phyloP scores from a whole-genome alignment of 805 yeast genomes.

The Lipomyces kockii region DNA sequence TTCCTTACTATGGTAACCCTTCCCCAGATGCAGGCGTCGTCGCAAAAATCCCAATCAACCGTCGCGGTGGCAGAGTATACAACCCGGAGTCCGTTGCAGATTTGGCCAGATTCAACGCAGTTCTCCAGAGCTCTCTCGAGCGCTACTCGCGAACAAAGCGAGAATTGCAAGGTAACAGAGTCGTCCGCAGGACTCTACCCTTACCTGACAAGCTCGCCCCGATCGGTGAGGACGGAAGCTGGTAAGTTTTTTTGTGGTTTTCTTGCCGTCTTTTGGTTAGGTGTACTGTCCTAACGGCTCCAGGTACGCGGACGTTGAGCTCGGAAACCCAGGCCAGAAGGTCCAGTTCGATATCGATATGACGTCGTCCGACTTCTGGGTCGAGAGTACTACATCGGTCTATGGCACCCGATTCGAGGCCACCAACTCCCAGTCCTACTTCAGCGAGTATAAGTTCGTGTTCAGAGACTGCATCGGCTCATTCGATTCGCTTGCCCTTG shows the following conservation, averaged over 20 bases:
- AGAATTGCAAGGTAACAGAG: conserved; percentile 36
- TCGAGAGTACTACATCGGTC: conserved; percentile 33
- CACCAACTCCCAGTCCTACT: conserved; percentile 31
- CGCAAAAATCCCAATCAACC: conserved; percentile 18
- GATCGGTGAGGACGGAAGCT: conserved; percentile 32
- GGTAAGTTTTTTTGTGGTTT: background rate
- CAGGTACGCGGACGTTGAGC: conserved; percentile 19
- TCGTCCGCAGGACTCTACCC: conserved; percentile 32
- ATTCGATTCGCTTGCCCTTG: conserved; percentile 22
- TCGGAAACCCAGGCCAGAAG: conserved; percentile 31
- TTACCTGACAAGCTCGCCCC: conserved; percentile 34
- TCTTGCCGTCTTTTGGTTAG: background rate
- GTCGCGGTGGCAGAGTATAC: conserved; percentile 35
- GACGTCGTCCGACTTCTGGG: conserved; percentile 37
- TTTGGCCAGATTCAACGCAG: conserved; percentile 21
- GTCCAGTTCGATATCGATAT: conserved; percentile 33
- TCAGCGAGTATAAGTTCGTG: conserved; percentile 28
- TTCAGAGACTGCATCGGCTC: conserved; percentile 35
- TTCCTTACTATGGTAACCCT: conserved; percentile 19
- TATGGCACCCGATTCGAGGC: conserved; percentile 31
- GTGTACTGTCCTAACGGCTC: background rate
- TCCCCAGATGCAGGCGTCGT: conserved; percentile 22
- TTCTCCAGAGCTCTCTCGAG: conserved; percentile 14
- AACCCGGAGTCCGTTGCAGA: conserved; percentile 26
- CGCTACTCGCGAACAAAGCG: conserved; percentile 31